Evolutionary conservation across 495 filamentous ascomycete species (phyloP).

Genomic region (Xylaria curta): DNA sequence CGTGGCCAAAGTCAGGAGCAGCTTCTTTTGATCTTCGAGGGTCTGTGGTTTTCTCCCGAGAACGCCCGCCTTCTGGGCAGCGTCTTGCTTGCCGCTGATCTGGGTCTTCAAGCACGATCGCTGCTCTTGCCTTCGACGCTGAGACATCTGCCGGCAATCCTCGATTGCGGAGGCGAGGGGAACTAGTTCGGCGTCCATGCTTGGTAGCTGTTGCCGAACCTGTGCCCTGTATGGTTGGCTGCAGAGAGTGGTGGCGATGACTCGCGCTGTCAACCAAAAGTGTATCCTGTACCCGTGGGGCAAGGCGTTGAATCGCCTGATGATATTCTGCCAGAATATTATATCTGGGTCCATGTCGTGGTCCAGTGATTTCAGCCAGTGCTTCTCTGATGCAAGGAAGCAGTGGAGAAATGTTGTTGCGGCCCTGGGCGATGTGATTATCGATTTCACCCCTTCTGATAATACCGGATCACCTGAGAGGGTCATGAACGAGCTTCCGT

Average conservation of each 20-base stretch:
- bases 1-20: not conserved
- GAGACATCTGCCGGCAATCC: conserved; percentile 3
- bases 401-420: not conserved
- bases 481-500: not conserved
- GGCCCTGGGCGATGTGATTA: not conserved
- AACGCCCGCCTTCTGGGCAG: not conserved
- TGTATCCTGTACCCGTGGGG: not conserved
- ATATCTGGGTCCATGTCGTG: conserved; percentile 3
- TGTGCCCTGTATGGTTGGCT: not conserved
- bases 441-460: not conserved
- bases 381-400: conserved; percentile 1
- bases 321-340: not conserved
- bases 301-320: not conserved
- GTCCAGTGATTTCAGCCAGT: conserved; percentile 5
- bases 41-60: conserved; percentile 7
- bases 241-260: conserved; percentile 4
- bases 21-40: not conserved
- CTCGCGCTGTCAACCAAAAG: not conserved
- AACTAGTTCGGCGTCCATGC: not conserved
- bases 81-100: not conserved
- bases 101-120: not conserved
- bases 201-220: not conserved
- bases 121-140: not conserved
- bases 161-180: not conserved
- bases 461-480: not conserved